Base-by-base conservation (phyloP, 495 filamentous ascomycete genomes). In the Hypoxylon fuscum region DNA sequence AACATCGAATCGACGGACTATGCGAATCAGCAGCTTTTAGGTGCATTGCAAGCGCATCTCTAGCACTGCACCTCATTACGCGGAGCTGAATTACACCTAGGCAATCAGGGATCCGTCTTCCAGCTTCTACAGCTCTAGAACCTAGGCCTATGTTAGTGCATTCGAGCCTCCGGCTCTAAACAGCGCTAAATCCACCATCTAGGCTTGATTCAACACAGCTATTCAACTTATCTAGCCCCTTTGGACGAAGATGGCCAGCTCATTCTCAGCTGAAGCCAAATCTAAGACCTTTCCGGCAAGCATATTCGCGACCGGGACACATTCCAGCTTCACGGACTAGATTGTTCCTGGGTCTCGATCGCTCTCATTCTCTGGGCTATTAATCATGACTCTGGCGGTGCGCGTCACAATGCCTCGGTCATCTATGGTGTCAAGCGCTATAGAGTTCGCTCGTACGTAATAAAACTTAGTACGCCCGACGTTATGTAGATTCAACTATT, bases 261-360 rank as follows among this genome's bases (percentile, higher is more conserved):
- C 32, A 41, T 22, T 61, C 40, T 46, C 56, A 66, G 62, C 56
- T 66, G 56, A 61, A 52, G 50, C 46, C 23, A 57, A 52, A 55
- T 48, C 51, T 66, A 61, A 66, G 53, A 59, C 62, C 31, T 48
- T 41, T 66, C 34, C 38, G 40, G 56, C 38, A 61, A 57, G 40
- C 31, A 49, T 41, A 17, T 34, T 51, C 38, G 31, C 55, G 22
- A 23, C 21, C 44, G 20, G n/a, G 25, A 54, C 32, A n/a, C 49
- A 50, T 49, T 56, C 46, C 50, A 60, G 31, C 38, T 32, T 61
- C 45, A 56, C 29, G 18, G 23, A 41, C 44, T 23, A 29, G 51
- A 22, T 41, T 32, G 40, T 56, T 47, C 32, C 40, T 52, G 55
- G 46, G 45, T 66, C 62, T 66, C 51, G 56, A 56, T 51, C 55